Base-by-base conservation (phyloP, 1,284 basidiomycete genomes). In the Austroboletus niveus region DNA sequence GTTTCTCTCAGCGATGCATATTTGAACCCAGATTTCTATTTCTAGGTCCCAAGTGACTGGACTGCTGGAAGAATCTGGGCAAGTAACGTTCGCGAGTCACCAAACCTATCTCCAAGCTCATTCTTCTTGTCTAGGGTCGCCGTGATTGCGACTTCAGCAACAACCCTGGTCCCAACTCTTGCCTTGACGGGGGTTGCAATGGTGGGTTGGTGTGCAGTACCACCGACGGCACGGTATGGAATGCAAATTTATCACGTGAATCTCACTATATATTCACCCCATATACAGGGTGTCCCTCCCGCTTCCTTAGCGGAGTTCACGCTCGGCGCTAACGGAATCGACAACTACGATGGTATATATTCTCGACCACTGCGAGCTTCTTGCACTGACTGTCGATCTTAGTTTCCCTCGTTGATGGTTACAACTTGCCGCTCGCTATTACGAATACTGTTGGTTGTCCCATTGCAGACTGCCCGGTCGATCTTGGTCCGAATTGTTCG, bases 241-340 rank as follows among this genome's bases (percentile, higher is more conserved):
- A 1, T 4, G 22, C 22, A 24, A 24, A 5, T 24, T 24, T 24
- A 24, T 24, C 22, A 2, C 22, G 22, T 24, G 2, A 24, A 24
- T 24, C 22, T 24, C 22, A 5, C 5, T 24, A 24, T 24, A 4
- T 24, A 24, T 24, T 24, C 22, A 24, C 22, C 1, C 0, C 22
- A 24, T 24, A 17, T 17, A 17, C 17, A 49, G 77, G 80, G 83
- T 54, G 78, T 83, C 7, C 81, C 83, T 30, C 84, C 84, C 47
- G 82, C 78, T 5, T 75, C 77, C 15, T 68, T 84, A 24, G 82
- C 81, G 5, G 81, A 84, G 58, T 84, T 74, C 65, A 84, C 79
- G 14, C 68, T 85, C 8, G 52, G 60, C 10, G 9, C 56, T 14
- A 45, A 45, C 31, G 66, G 56, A 17, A 1, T 47, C 10, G 65